These are phyloP conservation scores for Gynandropsis gynandra DNA, from an alignment of 345 rosid genomes.

Conservation along the genomic window DNA sequence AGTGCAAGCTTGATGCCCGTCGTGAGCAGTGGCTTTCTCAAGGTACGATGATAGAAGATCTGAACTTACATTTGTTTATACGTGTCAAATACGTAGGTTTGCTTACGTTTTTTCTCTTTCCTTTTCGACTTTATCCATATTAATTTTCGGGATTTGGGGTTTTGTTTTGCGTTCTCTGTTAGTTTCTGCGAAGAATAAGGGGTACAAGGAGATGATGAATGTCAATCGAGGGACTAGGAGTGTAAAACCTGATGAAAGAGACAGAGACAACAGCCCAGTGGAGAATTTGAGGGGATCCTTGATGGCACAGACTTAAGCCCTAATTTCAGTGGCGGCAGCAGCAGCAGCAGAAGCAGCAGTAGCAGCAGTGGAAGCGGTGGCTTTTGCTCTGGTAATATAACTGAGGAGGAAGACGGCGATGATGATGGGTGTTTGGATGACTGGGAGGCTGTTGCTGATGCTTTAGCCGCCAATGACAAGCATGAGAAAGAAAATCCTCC, in stretches of 20 bases:
- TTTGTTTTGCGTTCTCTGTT: slow-evolving; percentile 6
- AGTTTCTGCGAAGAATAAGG: slow-evolving; percentile 56
- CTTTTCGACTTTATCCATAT: background rate
- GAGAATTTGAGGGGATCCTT: slow-evolving; percentile 30
- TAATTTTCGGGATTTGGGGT: slow-evolving; percentile 3
- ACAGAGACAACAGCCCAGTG: slow-evolving; percentile 16
- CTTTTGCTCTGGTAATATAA: slow-evolving; percentile 57
- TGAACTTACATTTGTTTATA: background rate
- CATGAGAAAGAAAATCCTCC: slow-evolving; percentile 22
- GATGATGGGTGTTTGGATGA: slow-evolving; percentile 82
- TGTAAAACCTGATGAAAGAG: slow-evolving; percentile 24
- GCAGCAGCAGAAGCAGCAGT: slow-evolving; percentile 47
- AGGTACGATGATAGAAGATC: slow-evolving; percentile 31
- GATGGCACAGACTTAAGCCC: slow-evolving; percentile 38
- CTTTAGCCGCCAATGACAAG: slow-evolving; percentile 59
- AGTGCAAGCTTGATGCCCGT: slow-evolving; percentile 88
- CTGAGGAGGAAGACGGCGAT: slow-evolving; percentile 58
- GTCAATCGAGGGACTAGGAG: slow-evolving; percentile 13
- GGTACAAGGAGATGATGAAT: slow-evolving; percentile 36
- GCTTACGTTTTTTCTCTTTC: background rate
- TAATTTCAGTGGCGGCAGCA: slow-evolving; percentile 46
- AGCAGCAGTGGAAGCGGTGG: slow-evolving; percentile 47
- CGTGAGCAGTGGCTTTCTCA: slow-evolving; percentile 99
- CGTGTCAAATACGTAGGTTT: background rate
- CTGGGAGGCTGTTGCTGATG: slow-evolving; percentile 98